phyloP scores from a whole-genome alignment of 2,329 filamentous ascomycete species.

The Hypomyces perniciosus region DNA sequence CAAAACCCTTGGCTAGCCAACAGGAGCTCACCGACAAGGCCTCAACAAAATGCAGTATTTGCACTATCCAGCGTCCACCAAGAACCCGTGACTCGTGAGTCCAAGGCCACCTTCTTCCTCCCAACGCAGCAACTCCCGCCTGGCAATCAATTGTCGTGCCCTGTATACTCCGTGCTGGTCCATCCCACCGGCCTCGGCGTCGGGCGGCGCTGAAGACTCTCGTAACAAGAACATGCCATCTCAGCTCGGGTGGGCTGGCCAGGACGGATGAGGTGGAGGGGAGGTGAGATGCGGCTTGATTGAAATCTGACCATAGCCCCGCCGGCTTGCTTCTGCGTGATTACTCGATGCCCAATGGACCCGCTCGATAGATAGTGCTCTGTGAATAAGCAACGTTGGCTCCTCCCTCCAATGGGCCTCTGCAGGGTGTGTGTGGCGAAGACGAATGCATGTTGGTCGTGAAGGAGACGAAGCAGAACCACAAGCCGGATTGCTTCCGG shows the following conservation, averaged over 20 bases:
- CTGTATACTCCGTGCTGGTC: too few relatives aligned
- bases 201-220: too few relatives aligned
- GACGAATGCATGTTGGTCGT: background rate
- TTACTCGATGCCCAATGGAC: background rate
- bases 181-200: too few relatives aligned
- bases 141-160: background rate
- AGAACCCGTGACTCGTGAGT: too few relatives aligned
- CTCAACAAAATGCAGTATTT: background rate
- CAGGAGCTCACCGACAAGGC: conserved; percentile 4
- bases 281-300: too few relatives aligned
- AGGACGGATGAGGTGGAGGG: background rate
- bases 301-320: too few relatives aligned
- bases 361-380: background rate
- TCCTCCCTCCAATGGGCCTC: background rate
- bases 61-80: background rate
- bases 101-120: too few relatives aligned
- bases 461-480: background rate
- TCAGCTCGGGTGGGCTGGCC: background rate
- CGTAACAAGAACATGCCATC: background rate
- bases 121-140: too few relatives aligned
- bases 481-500: conserved; percentile 7
- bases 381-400: background rate
- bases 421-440: background rate
- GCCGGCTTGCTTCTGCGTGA: background rate
- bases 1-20: conserved; percentile 1